phyloP scores from a whole-genome alignment of 1,284 basidiomycete genomes.

The Stygiomarasmius scandens region DNA sequence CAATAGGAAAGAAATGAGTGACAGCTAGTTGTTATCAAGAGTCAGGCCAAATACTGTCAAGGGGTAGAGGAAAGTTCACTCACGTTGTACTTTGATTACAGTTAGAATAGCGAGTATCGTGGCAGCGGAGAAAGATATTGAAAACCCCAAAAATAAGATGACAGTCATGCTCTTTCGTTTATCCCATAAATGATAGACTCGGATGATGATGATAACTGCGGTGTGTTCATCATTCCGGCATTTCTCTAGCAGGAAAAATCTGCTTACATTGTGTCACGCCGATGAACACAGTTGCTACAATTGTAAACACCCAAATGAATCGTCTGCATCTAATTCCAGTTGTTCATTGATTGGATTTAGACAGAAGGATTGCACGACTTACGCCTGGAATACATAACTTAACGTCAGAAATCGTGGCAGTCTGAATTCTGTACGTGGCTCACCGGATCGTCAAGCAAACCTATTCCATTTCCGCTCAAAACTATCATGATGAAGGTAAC shows the following conservation, averaged over 20 bases:
- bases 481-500: background rate
- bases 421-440: background rate
- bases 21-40: background rate
- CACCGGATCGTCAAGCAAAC: background rate
- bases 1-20: background rate
- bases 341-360: background rate
- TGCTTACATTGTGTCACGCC: conserved; percentile 11
- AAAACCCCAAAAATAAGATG: conserved; percentile 6
- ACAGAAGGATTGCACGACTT: background rate
- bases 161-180: conserved; percentile 3
- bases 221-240: background rate
- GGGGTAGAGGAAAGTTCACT: background rate
- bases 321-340: conserved; percentile 2
- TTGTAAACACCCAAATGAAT: conserved; percentile 12
- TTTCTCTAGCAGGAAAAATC: background rate
- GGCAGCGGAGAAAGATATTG: background rate
- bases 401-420: too few relatives aligned
- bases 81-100: conserved; percentile 2
- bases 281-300: conserved; percentile 6
- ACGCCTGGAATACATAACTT: background rate
- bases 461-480: background rate
- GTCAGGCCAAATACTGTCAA: background rate
- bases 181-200: conserved; percentile 14
- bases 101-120: background rate
- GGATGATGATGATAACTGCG: conserved; percentile 7